phyloP scores from a whole-genome alignment of 331 rosid genomes.

The Stylosanthes scabra region DNA sequence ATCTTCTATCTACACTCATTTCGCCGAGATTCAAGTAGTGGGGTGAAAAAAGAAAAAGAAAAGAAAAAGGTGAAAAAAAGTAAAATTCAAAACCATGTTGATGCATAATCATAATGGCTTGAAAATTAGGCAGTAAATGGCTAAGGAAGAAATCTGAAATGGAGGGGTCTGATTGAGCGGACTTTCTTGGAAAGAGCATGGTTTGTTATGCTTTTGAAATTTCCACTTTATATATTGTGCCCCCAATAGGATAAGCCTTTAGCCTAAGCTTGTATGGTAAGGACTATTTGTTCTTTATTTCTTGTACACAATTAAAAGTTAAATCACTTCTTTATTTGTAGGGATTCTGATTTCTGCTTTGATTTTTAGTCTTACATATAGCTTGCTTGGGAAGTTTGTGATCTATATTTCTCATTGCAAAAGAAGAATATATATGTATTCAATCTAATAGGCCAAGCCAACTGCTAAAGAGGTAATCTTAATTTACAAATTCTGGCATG shows the following conservation, averaged over 20 bases:
- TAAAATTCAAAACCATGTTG: background rate
- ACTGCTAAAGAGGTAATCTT: background rate
- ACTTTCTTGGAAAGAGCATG: no score
- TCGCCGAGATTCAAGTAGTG: background rate
- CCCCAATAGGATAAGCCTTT: constrained; percentile 20
- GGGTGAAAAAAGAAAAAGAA: constrained; percentile 8
- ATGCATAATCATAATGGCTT: no score
- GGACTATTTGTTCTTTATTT: background rate
- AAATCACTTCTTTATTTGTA: constrained; percentile 20
- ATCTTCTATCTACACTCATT: constrained; percentile 2
- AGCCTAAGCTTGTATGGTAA: background rate
- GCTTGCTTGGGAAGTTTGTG: constrained; percentile 43
- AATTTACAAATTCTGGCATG: background rate
- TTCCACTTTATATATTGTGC: no score
- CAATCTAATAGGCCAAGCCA: constrained; percentile 24
- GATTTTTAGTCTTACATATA: constrained; percentile 11
- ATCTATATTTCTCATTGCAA: constrained; percentile 39
- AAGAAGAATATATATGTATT: constrained; percentile 17
- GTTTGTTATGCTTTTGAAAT: no score
- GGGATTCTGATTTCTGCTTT: constrained; percentile 30
- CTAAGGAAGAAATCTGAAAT: no score
- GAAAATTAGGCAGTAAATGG: no score
- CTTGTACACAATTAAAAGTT: background rate
- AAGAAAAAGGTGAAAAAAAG: background rate
- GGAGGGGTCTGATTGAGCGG: no score